A percentile compares a stretch with the other conserved stretches of the same genome.
These are phyloP conservation scores for Vitis vinifera DNA, from an alignment of 164 flowering plant genomes.

Conservation along the genomic window ASM3070453v1 NC_081808.1:21949501-21950000, in stretches of 20 bases:
- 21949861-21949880: not conserved
- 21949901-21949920: not conserved
- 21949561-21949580: not conserved
- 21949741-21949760: too few relatives aligned
- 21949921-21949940: not conserved
- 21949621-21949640: not conserved
- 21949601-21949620: not conserved
- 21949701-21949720: too few relatives aligned
- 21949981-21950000: not conserved
- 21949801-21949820: not conserved
- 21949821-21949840: not conserved
- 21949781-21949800: too few relatives aligned
- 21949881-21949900: constrained; percentile 1
- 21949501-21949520: too few relatives aligned
- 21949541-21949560: not conserved
- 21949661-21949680: too few relatives aligned
- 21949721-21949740: too few relatives aligned
- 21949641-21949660: too few relatives aligned
- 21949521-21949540: not conserved
- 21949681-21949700: too few relatives aligned
- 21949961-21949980: not conserved
- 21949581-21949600: not conserved
- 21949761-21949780: too few relatives aligned
- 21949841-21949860: not conserved
- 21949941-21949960: not conserved